Base-by-base conservation (phyloP, 768 basidiomycete genomes). In the Pleurotus tuber-regium region DNA sequence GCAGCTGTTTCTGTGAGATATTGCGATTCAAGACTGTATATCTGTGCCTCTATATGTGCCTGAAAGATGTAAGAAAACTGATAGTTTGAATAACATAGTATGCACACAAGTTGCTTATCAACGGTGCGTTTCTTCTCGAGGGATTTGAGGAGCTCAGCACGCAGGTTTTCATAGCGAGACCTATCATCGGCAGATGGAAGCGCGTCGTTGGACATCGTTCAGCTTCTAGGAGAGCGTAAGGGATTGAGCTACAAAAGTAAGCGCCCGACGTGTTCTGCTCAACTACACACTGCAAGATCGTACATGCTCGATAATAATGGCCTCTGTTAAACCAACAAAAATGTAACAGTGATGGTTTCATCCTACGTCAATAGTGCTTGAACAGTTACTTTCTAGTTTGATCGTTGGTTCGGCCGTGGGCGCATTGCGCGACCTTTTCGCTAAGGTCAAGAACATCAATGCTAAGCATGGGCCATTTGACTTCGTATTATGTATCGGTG, bases 381-480 rank as follows among this genome's bases (percentile, higher is more conserved):
- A n/a, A n/a, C n/a, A n/a, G n/a, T n/a, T n/a, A n/a, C n/a, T n/a
- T n/a, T n/a, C n/a, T 52, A 80, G 80, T 33, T 72, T 97, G 50
- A 84, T 89, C 4, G 84, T 95, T 38, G 94, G 94, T 12, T 83
- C 93, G 44, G 83, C 89, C 4, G 70, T 75, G 28, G 93, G 93
- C 23, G 79, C 82, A 1, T 82, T 97, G 61, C 68, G 75, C 26
- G 78, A 82, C n/a, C 74, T 95, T 24, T 86, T 92, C 61, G 66
- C 79, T 52, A 97, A 93, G 74, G 79, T 98, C 60, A 84, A 81
- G 54, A 70, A 82, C 24, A 91, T 97, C 58, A 84, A 98, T 70
- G 76, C 83, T 49, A 97, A 96, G 70, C 90, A 97, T 67, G 94
- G 94, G 55, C 90, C 89, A 64, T 98, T 98, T 63, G 89, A 92